Evolutionary conservation across 805 yeast genomes (phyloP), one percentile per base, ranked within the genome.

Genomic region (Candida andamanensis): DNA sequence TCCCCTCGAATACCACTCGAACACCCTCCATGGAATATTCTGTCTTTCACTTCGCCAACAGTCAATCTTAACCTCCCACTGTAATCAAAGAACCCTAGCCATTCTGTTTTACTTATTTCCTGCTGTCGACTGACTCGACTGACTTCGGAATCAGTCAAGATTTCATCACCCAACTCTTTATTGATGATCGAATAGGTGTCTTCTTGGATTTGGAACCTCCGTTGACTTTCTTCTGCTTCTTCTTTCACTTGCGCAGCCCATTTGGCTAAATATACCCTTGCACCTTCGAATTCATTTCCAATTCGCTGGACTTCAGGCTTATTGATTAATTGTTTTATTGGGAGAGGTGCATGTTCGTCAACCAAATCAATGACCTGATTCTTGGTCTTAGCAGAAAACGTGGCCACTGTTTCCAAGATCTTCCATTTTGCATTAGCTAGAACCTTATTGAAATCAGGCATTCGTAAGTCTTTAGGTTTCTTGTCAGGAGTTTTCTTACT

Each of bases 171-270:
- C 9, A 83, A 54, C 47, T 83, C 89, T 32, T 67, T 62, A 33
- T 69, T 70, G 24, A 83, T 65, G 30, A 74, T 51, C 18, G 69
- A 69, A 42, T 79, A 78, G 12, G 76, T 64, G n/a, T 75, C 76
- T 45, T 77, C 79, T 35, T 79, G 65, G 20, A 78, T 63, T 47
- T 71, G 63, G 47, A 65, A 63, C 35, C 65, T 63, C 39, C 75
- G 58, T 39, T 74, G 67, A 31, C 75, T 72, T 44, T 78, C 55
- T 37, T 64, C 87, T 2, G 95, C 92, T 54, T 90, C 95, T 46
- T 87, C 89, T 46, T 90, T 92, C 7, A 92, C 92, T 17, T 85
- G 85, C 45, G 85, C 72, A 0, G 97, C 97, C 97, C 97, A 92
- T 60, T 87, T 89, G 4, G 97, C 97, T 37, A 90, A 65, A 54